Conservation (phyloP, 768 basidiomycete genomes). For the Lepiota brunneoincarnata region DNA sequence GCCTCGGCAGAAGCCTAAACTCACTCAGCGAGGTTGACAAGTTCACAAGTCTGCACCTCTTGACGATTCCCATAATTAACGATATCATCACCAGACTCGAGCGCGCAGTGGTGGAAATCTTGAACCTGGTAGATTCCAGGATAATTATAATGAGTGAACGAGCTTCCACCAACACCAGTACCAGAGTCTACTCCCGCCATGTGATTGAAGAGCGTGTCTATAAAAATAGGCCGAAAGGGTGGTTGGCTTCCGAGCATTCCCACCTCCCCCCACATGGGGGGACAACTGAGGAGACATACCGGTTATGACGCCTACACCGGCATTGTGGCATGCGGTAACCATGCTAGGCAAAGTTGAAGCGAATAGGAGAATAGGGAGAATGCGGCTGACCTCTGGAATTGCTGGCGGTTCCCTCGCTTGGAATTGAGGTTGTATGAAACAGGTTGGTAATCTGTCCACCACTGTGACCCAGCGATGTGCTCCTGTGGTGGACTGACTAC, state of each 20-base stretch:
- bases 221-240: not conserved
- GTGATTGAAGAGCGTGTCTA: slow-evolving; percentile 64
- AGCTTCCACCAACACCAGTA: slow-evolving; percentile 45
- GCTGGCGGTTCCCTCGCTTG: slow-evolving; percentile 58
- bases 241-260: not conserved
- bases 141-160: slow-evolving; percentile 53
- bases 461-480: slow-evolving; percentile 54
- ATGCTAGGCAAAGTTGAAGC: slow-evolving; percentile 27
- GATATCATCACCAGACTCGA: slow-evolving; percentile 50
- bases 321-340: slow-evolving; percentile 48
- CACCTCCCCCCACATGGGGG: not conserved
- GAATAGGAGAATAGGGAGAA: not conserved
- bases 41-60: slow-evolving; percentile 59
- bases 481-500: slow-evolving; percentile 53
- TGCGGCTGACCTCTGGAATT: slow-evolving; percentile 38
- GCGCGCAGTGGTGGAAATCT: slow-evolving; percentile 66
- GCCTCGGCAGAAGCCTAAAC: slow-evolving; percentile 14
- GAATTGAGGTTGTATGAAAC: slow-evolving; percentile 65
- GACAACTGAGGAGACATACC: slow-evolving; percentile 26
- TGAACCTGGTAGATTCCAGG: slow-evolving; percentile 44
- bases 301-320: slow-evolving; percentile 56
- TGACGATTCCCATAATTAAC: slow-evolving; percentile 48
- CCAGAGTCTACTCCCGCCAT: slow-evolving; percentile 54
- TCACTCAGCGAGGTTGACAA: slow-evolving; percentile 52
- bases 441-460: slow-evolving; percentile 78